These are phyloP conservation scores for Rhizopogon roseolus DNA, from an alignment of 768 basidiomycete genomes.

Conservation along the genomic window DNA sequence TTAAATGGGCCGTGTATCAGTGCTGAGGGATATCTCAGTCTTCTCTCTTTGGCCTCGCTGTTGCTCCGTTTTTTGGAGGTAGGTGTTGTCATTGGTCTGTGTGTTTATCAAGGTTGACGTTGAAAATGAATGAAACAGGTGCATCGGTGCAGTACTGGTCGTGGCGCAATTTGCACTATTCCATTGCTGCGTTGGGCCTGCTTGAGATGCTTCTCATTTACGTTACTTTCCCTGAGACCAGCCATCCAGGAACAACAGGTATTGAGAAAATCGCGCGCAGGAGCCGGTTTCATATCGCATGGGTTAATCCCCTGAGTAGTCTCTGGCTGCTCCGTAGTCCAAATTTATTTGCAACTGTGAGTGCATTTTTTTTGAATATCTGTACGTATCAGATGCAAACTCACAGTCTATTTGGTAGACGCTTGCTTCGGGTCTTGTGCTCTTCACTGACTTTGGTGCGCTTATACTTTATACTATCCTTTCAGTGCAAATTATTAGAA, in stretches of 20 bases:
- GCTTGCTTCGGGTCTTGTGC: conserved; percentile 29
- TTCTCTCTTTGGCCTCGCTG: conserved; percentile 45
- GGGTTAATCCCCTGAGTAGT: conserved; percentile 28
- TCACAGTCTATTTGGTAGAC: conserved; percentile 30
- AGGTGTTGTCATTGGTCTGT: neutral
- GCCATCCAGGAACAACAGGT: conserved; percentile 25
- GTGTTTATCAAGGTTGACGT: neutral
- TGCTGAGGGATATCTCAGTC: conserved; percentile 11
- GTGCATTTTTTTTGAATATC: neutral
- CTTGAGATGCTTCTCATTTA: conserved; percentile 19
- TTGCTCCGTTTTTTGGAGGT: conserved; percentile 55
- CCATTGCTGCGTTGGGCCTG: conserved; percentile 35
- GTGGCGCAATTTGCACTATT: conserved; percentile 51
- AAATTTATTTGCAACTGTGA: conserved; percentile 21
- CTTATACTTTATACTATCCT: conserved; percentile 15
- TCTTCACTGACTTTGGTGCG: conserved; percentile 31
- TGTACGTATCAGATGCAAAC: neutral
- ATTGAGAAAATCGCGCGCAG: conserved; percentile 18
- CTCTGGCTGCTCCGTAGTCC: conserved; percentile 25
- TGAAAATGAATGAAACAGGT: conserved; percentile 19
- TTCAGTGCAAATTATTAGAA: neutral
- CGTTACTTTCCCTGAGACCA: conserved; percentile 29
- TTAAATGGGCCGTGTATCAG: neutral
- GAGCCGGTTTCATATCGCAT: conserved; percentile 9
- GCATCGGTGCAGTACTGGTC: conserved; percentile 48